A percentile compares a stretch with the other conserved stretches of the same genome.
phyloP scores from a whole-genome alignment of 1,284 basidiomycete species.

The Trichosporon faecale region DNA sequence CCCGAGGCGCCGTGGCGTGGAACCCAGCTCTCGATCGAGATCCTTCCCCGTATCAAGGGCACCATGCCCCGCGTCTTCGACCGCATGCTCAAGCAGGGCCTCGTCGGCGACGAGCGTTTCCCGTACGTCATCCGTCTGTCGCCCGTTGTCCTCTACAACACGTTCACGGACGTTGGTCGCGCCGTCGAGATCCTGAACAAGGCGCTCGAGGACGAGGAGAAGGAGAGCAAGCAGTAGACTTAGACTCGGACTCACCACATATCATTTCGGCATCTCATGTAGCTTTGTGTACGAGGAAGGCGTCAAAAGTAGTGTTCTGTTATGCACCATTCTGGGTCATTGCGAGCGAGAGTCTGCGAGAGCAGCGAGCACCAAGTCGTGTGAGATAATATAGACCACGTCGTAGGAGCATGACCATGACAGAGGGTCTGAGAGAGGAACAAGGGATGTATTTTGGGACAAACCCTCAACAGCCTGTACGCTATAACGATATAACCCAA shows the following conservation, averaged over 20 bases:
- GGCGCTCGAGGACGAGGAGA: conserved; percentile 41
- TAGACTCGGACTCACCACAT: neutral
- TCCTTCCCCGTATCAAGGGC: conserved; percentile 60
- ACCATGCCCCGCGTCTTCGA: conserved; percentile 70
- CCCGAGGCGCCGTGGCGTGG: conserved; percentile 69
- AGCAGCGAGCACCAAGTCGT: too few species aligned
- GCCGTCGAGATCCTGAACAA: conserved; percentile 65
- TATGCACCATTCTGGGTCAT: neutral
- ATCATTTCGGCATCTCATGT: neutral
- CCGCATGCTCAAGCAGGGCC: conserved; percentile 64
- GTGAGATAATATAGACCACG: too few species aligned
- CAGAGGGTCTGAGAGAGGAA: neutral
- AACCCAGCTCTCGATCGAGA: conserved; percentile 77
- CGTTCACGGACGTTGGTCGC: conserved; percentile 68
- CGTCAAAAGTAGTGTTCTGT: neutral
- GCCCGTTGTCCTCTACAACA: conserved; percentile 80
- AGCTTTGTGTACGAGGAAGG: conserved; percentile 1
- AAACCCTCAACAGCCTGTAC: neutral
- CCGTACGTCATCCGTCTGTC: conserved; percentile 86
- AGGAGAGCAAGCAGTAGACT: conserved; percentile 14
- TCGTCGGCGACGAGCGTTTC: conserved; percentile 82
- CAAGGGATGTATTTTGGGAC: neutral
- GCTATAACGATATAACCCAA: neutral
- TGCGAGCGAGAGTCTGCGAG: neutral
- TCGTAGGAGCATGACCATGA: too few species aligned